Evolutionary conservation across 2,329 filamentous ascomycete species (phyloP).

Genomic region (Raffaelea ambrosiae): DNA sequence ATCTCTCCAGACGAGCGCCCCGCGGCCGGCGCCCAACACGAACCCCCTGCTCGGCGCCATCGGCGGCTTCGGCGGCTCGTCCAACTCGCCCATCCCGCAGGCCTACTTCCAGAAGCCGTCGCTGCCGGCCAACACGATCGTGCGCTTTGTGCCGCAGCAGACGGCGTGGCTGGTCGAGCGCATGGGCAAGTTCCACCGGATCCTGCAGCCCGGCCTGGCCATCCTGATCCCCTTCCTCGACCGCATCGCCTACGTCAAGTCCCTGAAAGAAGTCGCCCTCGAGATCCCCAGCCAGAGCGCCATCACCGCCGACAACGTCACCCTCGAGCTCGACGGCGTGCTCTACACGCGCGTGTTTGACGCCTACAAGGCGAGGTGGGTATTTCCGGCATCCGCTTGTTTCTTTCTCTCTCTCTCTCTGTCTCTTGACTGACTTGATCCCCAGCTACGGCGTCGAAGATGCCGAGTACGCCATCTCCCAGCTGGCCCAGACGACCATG

Average conservation of each 20-base stretch:
- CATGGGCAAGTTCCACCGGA: slow-evolving; percentile 95
- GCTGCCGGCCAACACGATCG: slow-evolving; percentile 84
- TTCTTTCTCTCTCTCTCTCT: neutral
- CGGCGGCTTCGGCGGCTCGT: slow-evolving; percentile 12
- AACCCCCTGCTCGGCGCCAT: slow-evolving; percentile 20
- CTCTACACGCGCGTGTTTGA: slow-evolving; percentile 95
- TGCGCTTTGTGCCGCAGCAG: slow-evolving; percentile 98
- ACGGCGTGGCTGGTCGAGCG: slow-evolving; percentile 99
- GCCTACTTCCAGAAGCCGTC: slow-evolving; percentile 72
- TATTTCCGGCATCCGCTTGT: neutral
- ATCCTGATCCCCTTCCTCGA: slow-evolving; percentile 86
- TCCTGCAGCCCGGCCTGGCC: slow-evolving; percentile 84
- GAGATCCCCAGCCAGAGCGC: slow-evolving; percentile 97
- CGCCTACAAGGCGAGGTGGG: slow-evolving; percentile 90
- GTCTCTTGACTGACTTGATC: neutral
- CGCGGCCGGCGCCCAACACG: slow-evolving; percentile 13
- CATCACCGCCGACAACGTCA: slow-evolving; percentile 98
- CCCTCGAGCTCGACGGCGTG: slow-evolving; percentile 89
- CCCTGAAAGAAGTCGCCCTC: slow-evolving; percentile 88
- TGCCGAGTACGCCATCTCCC: slow-evolving; percentile 95
- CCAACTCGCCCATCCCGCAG: slow-evolving; percentile 34
- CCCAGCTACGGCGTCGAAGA: slow-evolving; percentile 92
- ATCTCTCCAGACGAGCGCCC: slow-evolving; percentile 15
- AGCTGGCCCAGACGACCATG: slow-evolving; percentile 98
- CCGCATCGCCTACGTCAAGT: slow-evolving; percentile 96